A percentile compares a stretch with the other conserved stretches of the same genome.
phyloP scores from a whole-genome alignment of 495 filamentous ascomycete genomes.

The Lasiosphaeria miniovina region DNA sequence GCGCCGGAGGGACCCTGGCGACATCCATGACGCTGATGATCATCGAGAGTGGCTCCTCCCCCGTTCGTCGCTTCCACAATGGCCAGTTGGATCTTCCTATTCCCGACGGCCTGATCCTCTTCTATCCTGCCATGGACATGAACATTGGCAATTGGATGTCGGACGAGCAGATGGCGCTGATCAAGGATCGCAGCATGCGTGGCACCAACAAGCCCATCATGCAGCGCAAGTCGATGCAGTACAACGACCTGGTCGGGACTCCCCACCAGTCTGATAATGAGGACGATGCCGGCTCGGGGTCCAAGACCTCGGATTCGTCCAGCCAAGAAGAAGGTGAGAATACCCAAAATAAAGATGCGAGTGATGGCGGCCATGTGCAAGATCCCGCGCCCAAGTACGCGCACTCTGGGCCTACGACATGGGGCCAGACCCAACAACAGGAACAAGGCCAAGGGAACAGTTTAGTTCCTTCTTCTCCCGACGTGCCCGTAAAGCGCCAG shows the following conservation, averaged over 20 bases:
- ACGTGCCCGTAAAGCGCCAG: conserved; percentile 14
- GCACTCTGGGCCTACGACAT: conserved; percentile 38
- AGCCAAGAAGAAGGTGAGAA: not conserved
- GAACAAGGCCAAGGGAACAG: no score
- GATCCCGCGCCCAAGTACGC: conserved; percentile 43
- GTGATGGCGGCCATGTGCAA: conserved; percentile 15
- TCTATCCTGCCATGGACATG: conserved; percentile 90
- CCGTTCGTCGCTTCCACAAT: conserved; percentile 49
- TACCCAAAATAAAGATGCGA: not conserved
- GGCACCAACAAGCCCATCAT: conserved; percentile 74
- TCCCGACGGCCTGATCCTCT: conserved; percentile 77
- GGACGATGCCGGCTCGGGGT: conserved; percentile 37
- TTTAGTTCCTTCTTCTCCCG: not conserved
- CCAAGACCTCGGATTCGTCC: not conserved
- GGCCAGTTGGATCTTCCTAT: conserved; percentile 63
- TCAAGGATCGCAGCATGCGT: conserved; percentile 75
- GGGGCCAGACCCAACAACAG: conserved; percentile 26
- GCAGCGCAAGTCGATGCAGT: conserved; percentile 68
- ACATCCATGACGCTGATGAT: conserved; percentile 83
- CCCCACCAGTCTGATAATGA: conserved; percentile 65
- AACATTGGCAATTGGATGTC: conserved; percentile 99
- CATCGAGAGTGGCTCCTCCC: conserved; percentile 63
- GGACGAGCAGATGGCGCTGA: conserved; percentile 93
- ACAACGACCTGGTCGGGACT: conserved; percentile 55
- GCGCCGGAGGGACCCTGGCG: conserved; percentile 88